phyloP scores from a whole-genome alignment of 2,329 filamentous ascomycete species.

The Neophaeococcomyces aloes region DNA sequence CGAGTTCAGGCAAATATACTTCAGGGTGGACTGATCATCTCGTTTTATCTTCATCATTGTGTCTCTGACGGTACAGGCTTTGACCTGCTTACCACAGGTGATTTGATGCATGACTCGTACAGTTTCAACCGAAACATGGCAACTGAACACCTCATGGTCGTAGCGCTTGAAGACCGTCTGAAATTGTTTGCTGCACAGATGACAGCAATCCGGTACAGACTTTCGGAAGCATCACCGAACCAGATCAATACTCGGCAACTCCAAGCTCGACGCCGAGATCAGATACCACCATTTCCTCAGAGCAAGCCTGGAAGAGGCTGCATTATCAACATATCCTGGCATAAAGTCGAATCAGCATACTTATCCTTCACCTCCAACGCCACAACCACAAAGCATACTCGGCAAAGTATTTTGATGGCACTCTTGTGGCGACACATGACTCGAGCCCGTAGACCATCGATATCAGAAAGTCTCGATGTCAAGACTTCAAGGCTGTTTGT shows the following conservation, averaged over 20 bases:
- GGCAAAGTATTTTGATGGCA: slow-evolving; percentile 18
- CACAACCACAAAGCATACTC: neutral
- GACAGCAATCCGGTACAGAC: slow-evolving; percentile 14
- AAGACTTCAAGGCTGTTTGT: slow-evolving; percentile 30
- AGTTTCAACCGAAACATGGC: slow-evolving; percentile 12
- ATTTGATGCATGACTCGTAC: slow-evolving; percentile 14
- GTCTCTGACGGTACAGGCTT: slow-evolving; percentile 21
- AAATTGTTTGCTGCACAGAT: slow-evolving; percentile 15
- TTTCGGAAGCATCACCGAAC: slow-evolving; percentile 15
- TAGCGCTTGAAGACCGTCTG: slow-evolving; percentile 4
- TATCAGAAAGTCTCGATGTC: slow-evolving; percentile 22
- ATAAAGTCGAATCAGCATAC: neutral
- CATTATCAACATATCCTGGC: slow-evolving; percentile 14
- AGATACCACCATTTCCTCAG: neutral
- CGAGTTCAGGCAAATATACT: slow-evolving; percentile 20
- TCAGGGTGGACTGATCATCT: slow-evolving; percentile 19
- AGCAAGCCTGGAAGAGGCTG: slow-evolving; percentile 17
- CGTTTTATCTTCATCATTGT: slow-evolving; percentile 21
- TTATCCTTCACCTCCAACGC: neutral
- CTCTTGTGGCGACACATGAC: slow-evolving; percentile 28
- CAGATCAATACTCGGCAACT: slow-evolving; percentile 13
- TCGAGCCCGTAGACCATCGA: slow-evolving; percentile 24
- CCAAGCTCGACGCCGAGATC: slow-evolving; percentile 11
- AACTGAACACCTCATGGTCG: neutral
- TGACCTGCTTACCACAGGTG: slow-evolving; percentile 17